phyloP scores from a whole-genome alignment of 2,329 filamentous ascomycete genomes.

The Huntiella bhutanensis region DNA sequence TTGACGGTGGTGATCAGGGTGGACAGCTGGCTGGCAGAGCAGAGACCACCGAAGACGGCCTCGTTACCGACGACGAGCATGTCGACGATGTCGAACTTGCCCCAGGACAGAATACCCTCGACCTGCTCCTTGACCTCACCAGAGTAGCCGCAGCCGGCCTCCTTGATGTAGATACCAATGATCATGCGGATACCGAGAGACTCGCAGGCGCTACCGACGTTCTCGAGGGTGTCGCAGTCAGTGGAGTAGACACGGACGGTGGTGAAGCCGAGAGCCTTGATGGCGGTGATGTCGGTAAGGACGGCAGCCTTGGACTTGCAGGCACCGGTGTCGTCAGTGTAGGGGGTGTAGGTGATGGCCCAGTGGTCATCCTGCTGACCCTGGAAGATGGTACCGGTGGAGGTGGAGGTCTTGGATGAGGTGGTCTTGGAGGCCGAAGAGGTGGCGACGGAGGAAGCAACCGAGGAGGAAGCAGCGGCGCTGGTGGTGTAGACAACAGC shows the following conservation, averaged over 20 bases:
- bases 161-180: slow-evolving; percentile 70
- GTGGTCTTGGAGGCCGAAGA: slow-evolving; percentile 15
- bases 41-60: slow-evolving; percentile 58
- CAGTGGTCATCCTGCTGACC: slow-evolving; percentile 35
- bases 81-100: slow-evolving; percentile 54
- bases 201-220: slow-evolving; percentile 51
- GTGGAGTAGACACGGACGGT: slow-evolving; percentile 74
- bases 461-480: neutral
- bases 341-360: slow-evolving; percentile 69
- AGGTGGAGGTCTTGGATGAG: slow-evolving; percentile 10
- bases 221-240: slow-evolving; percentile 67
- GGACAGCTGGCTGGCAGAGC: slow-evolving; percentile 43
- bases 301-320: slow-evolving; percentile 50
- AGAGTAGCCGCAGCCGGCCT: slow-evolving; percentile 37
- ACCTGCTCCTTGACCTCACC: slow-evolving; percentile 55
- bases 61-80: slow-evolving; percentile 84
- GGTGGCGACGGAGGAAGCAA: slow-evolving; percentile 4
- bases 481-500: slow-evolving; percentile 1
- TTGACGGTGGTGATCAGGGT: slow-evolving; percentile 51
- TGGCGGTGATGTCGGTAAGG: slow-evolving; percentile 37
- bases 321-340: slow-evolving; percentile 31
- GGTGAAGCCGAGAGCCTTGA: slow-evolving; percentile 48
- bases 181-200: slow-evolving; percentile 58
- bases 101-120: slow-evolving; percentile 50
- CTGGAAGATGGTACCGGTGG: slow-evolving; percentile 17